A percentile compares a stretch with the other conserved stretches of the same genome.
These are phyloP conservation scores for Aureobasidium namibiae DNA, from an alignment of 2,329 filamentous ascomycete species.

Conservation along the genomic window DNA sequence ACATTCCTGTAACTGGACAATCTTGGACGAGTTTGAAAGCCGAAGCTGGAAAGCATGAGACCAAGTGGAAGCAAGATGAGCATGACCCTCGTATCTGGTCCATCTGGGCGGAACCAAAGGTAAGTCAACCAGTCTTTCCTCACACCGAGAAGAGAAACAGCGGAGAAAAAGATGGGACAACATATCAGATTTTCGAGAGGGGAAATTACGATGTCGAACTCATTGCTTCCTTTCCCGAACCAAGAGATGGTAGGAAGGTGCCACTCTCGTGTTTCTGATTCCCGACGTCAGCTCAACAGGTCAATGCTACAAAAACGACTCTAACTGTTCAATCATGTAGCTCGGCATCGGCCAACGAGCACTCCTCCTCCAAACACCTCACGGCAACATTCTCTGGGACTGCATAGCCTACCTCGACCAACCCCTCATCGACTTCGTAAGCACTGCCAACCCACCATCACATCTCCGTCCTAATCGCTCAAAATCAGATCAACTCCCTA, in stretches of 20 bases:
- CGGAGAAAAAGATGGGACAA: neutral
- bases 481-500: slow-evolving; percentile 42
- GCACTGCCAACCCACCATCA: neutral
- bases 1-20: slow-evolving; percentile 56
- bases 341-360: slow-evolving; percentile 70
- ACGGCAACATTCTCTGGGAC: slow-evolving; percentile 74
- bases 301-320: neutral
- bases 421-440: slow-evolving; percentile 46
- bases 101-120: slow-evolving; percentile 37
- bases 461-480: neutral
- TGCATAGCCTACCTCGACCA: slow-evolving; percentile 62
- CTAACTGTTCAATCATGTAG: slow-evolving; percentile 21
- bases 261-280: too few relatives aligned
- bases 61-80: slow-evolving; percentile 44
- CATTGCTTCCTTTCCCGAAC: neutral
- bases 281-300: too few relatives aligned
- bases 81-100: slow-evolving; percentile 38
- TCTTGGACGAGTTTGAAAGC: slow-evolving; percentile 53
- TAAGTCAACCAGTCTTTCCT: neutral
- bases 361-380: slow-evolving; percentile 56
- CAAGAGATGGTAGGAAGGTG: neutral
- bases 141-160: neutral
- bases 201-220: neutral
- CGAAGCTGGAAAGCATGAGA: slow-evolving; percentile 37
- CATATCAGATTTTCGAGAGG: too few relatives aligned